Conservation (phyloP, 108 stramenopile genomes). For the Fragilaria crotonensis region DNA sequence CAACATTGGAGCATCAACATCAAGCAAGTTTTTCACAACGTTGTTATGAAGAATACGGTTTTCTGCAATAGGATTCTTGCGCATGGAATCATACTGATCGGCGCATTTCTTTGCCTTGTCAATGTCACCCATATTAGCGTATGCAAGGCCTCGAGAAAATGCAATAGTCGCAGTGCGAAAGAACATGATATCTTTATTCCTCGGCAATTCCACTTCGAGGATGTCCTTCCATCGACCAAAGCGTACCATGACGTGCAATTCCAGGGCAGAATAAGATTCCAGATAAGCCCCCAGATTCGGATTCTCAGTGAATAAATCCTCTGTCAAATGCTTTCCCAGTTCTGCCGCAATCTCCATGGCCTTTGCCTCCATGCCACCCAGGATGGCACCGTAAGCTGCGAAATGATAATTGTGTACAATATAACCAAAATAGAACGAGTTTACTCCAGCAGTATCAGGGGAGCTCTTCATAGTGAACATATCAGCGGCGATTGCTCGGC, state of each 20-base stretch:
- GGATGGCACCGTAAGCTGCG: slow-evolving; percentile 67
- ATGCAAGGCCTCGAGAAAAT: slow-evolving; percentile 62
- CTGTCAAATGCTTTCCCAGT: slow-evolving; percentile 44
- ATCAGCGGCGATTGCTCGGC: slow-evolving; percentile 64
- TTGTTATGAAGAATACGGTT: slow-evolving; percentile 83
- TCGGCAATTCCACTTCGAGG: slow-evolving; percentile 45
- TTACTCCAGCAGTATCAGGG: slow-evolving; percentile 63
- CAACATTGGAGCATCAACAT: slow-evolving; percentile 73
- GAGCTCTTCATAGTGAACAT: slow-evolving; percentile 43
- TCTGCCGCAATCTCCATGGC: slow-evolving; percentile 57
- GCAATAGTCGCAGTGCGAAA: slow-evolving; percentile 54
- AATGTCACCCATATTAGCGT: slow-evolving; percentile 45
- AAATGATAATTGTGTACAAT: slow-evolving; percentile 84
- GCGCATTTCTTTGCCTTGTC: slow-evolving; percentile 53
- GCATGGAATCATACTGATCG: slow-evolving; percentile 47
- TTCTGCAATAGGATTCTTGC: slow-evolving; percentile 50
- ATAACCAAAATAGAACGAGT: slow-evolving; percentile 84
- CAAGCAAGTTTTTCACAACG: slow-evolving; percentile 45
- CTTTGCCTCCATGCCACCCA: slow-evolving; percentile 73
- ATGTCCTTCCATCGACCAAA: slow-evolving; percentile 83
- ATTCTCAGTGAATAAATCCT: slow-evolving; percentile 59
- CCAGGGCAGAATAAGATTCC: slow-evolving; percentile 74
- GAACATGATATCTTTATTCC: slow-evolving; percentile 62
- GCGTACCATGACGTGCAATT: slow-evolving; percentile 75
- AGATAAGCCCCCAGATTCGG: slow-evolving; percentile 69